These are phyloP conservation scores for Pichia eremophila DNA, from an alignment of 805 yeast genomes.

Conservation along the genomic window DNA sequence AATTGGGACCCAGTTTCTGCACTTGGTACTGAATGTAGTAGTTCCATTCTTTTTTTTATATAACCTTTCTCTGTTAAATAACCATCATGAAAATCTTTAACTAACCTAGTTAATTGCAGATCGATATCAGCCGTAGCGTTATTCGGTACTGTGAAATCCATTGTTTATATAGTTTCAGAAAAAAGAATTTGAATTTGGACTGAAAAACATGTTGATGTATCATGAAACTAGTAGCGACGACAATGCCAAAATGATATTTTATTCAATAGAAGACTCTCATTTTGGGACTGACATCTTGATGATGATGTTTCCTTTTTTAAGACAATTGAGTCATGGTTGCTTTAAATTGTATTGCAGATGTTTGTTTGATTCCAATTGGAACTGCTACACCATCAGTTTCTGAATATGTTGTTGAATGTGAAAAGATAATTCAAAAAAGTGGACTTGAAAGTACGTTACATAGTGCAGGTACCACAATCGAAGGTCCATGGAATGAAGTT, in stretches of 20 bases:
- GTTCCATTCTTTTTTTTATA: conserved; percentile 42
- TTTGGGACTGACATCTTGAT: too few species aligned
- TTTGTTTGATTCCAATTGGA: conserved; percentile 82
- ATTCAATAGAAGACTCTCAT: too few species aligned
- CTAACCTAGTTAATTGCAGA: conserved; percentile 32
- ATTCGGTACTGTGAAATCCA: conserved; percentile 43
- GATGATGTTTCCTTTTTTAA: too few species aligned
- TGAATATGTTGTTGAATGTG: conserved; percentile 66
- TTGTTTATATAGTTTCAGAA: background rate
- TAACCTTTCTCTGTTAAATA: conserved; percentile 69
- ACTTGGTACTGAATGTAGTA: conserved; percentile 11
- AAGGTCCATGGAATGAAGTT: conserved; percentile 91
- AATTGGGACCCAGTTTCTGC: background rate
- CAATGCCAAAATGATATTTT: too few species aligned
- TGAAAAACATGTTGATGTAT: background rate
- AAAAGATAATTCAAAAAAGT: conserved; percentile 50
- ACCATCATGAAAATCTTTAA: conserved; percentile 52
- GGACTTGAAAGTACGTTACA: conserved; percentile 64
- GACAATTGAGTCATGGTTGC: conserved; percentile 19
- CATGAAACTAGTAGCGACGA: too few species aligned
- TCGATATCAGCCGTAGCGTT: conserved; percentile 29
- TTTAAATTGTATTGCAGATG: conserved; percentile 71
- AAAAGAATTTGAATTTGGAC: too few species aligned
- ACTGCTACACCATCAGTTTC: conserved; percentile 72
- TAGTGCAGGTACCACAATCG: conserved; percentile 82